Base-by-base conservation (phyloP, 345 rosid genomes). In the Brassica nigra region DNA sequence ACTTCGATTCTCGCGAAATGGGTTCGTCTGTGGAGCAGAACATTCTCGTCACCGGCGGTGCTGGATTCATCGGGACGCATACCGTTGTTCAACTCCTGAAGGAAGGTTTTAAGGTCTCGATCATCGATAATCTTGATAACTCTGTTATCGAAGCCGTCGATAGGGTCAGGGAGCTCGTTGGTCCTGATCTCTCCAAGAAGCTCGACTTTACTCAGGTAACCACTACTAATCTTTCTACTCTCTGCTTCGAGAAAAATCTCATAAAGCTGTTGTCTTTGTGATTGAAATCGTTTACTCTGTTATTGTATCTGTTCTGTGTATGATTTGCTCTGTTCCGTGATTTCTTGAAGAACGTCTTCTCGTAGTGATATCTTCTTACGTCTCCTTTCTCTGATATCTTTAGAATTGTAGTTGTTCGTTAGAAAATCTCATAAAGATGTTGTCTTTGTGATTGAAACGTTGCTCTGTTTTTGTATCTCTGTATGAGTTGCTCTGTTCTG, bases 41-140 rank as follows among this genome's bases (percentile, higher is more conserved):
- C 12, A 86, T 95, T 83, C 93, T 95, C 27, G 99, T 95, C 18
- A 95, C 99, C 5, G 98, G 98, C 7, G 97, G 99, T 31, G 99
- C 99, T 71, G 99, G 99, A 3, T 95, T 91, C 80, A 91, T 95
- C 70, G 98, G 98, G 5, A 91, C 96, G 0, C 98, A 95, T 86
- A 89, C 97, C 4, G 93, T 85, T 47, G 89, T 92, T 36, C 97
- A 90, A 83, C 98, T 95, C 16, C 90, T 95, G 6, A 84, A 86
- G 6, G 92, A 82, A 27, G 94, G 97, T 12, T 95, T 89, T 82
- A 85, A 76, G 85, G 99, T 95, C 62, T 84, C 91, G 16, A 86
- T 92, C 78, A 86, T 95, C 36, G 99, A 95, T 73, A 92, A 95
- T 76, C 86, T 91, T 66, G 94, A 95, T 76, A 95, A 92, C 49